Evolutionary conservation across 257 asterid genomes (phyloP).

Genomic region (Phtheirospermum japonicum): DNA sequence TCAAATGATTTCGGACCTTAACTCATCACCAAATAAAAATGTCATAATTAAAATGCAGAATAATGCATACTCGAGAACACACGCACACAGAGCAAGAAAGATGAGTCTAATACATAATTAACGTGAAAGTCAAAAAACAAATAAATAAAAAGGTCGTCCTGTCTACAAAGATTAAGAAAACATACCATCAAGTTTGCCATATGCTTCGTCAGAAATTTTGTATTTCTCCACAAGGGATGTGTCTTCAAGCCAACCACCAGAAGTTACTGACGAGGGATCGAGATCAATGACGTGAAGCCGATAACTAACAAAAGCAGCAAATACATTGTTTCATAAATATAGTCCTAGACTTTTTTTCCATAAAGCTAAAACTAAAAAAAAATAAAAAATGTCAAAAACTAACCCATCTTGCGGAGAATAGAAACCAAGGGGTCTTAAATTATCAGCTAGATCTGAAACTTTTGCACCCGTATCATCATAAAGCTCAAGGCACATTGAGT

Average conservation of each 20-base stretch:
- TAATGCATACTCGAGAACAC: background rate
- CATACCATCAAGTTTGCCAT: constrained; percentile 76
- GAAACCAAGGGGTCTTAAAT: constrained; percentile 70
- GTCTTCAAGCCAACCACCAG: constrained; percentile 99
- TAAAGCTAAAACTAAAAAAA: background rate
- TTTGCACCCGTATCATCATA: constrained; percentile 71
- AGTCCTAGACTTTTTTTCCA: background rate
- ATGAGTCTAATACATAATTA: background rate
- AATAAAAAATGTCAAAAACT: constrained; percentile 26
- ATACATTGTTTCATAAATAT: constrained; percentile 1
- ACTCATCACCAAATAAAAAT: constrained; percentile 7
- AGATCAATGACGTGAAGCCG: constrained; percentile 79
- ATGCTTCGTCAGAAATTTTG: constrained; percentile 92
- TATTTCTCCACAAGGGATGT: constrained; percentile 95
- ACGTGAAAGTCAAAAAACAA: constrained; percentile 2
- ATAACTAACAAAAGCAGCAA: constrained; percentile 43
- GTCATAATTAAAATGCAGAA: constrained; percentile 10
- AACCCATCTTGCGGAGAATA: constrained; percentile 89
- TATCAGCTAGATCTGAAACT: constrained; percentile 56
- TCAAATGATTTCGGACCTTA: constrained; percentile 5
- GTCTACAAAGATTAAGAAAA: background rate
- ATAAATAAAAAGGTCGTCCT: background rate
- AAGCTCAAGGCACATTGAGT: constrained; percentile 83
- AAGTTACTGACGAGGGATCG: constrained; percentile 87
- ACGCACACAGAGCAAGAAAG: constrained; percentile 1